Conservation (phyloP, 345 rosid species). For the Salix viminalis region DNA sequence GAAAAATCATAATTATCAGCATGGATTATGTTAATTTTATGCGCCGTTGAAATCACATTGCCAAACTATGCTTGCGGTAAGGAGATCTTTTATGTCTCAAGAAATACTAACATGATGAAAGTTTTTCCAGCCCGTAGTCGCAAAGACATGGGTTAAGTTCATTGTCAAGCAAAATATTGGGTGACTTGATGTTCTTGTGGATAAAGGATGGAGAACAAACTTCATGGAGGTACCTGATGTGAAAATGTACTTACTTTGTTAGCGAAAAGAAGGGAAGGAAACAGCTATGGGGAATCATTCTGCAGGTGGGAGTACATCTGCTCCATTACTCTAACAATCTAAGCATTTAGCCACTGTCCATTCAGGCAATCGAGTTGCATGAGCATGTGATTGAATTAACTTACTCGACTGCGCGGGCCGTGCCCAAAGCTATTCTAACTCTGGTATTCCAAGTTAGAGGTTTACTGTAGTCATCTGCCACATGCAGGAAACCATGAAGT, state of each 20-base stretch:
- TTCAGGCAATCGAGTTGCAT: too few species aligned
- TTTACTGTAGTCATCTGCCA: slow-evolving; percentile 85
- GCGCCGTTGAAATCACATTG: too few species aligned
- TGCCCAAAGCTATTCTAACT: slow-evolving; percentile 78
- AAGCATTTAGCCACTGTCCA: too few species aligned
- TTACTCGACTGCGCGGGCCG: slow-evolving; percentile 87
- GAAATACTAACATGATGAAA: slow-evolving; percentile 54
- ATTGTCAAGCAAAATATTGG: slow-evolving; percentile 79
- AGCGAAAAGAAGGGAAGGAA: too few species aligned
- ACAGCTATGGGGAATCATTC: too few species aligned
- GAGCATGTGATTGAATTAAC: slow-evolving; percentile 8
- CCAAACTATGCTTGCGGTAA: too few species aligned
- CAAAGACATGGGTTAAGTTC: slow-evolving; percentile 78
- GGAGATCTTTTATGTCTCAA: too few species aligned
- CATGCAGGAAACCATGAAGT: slow-evolving; percentile 77
- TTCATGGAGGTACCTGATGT: slow-evolving; percentile 84
- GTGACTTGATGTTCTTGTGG: slow-evolving; percentile 94
- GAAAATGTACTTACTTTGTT: too few species aligned
- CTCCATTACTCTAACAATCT: too few species aligned
- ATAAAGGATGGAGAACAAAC: slow-evolving; percentile 73
- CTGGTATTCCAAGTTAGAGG: slow-evolving; percentile 98
- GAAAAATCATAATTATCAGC: background rate
- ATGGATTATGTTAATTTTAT: too few species aligned
- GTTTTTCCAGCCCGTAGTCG: slow-evolving; percentile 74
- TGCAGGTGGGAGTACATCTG: too few species aligned